phyloP scores from a whole-genome alignment of 768 basidiomycete genomes.

The Lentinus tigrinus region DNA sequence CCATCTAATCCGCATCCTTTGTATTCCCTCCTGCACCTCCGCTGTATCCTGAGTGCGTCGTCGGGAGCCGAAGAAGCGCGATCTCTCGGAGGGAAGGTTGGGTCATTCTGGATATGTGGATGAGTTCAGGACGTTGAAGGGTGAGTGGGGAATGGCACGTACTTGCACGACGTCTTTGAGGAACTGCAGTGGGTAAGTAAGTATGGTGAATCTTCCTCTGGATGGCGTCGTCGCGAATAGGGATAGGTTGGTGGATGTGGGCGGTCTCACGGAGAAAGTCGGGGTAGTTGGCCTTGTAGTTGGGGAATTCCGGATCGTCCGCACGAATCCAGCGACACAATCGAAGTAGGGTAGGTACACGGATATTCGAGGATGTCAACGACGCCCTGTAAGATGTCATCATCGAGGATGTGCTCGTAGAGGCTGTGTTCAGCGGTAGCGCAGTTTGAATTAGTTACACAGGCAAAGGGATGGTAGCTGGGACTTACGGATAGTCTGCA shows the following conservation, averaged over 20 bases:
- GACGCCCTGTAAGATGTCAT: slow-evolving; percentile 89
- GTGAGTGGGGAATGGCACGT: slow-evolving; percentile 91
- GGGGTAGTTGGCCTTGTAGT: slow-evolving; percentile 96
- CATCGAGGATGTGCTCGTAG: slow-evolving; percentile 93
- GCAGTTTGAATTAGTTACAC: background rate
- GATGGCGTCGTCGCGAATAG: slow-evolving; percentile 71
- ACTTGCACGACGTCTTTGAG: slow-evolving; percentile 98
- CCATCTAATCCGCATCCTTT: slow-evolving; percentile 30
- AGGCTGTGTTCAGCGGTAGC: slow-evolving; percentile 68
- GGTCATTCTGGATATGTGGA: slow-evolving; percentile 83
- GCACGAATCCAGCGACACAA: slow-evolving; percentile 16
- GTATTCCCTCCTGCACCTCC: slow-evolving; percentile 25
- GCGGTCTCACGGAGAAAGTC: slow-evolving; percentile 83
- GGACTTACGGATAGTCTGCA: slow-evolving; percentile 88
- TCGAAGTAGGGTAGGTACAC: slow-evolving; percentile 27
- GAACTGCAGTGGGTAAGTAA: slow-evolving; percentile 93
- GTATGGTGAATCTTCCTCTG: slow-evolving; percentile 94
- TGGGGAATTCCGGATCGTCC: slow-evolving; percentile 98
- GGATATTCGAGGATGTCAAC: slow-evolving; percentile 96
- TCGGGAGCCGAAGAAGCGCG: slow-evolving; percentile 15
- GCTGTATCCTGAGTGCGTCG: slow-evolving; percentile 9
- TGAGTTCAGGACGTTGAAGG: slow-evolving; percentile 95
- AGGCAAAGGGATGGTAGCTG: background rate
- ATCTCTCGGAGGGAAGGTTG: slow-evolving; percentile 74
- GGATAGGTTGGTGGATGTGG: slow-evolving; percentile 88